Base-by-base conservation (phyloP, 1,284 basidiomycete species). In the Sporisorium scitamineum region DNA sequence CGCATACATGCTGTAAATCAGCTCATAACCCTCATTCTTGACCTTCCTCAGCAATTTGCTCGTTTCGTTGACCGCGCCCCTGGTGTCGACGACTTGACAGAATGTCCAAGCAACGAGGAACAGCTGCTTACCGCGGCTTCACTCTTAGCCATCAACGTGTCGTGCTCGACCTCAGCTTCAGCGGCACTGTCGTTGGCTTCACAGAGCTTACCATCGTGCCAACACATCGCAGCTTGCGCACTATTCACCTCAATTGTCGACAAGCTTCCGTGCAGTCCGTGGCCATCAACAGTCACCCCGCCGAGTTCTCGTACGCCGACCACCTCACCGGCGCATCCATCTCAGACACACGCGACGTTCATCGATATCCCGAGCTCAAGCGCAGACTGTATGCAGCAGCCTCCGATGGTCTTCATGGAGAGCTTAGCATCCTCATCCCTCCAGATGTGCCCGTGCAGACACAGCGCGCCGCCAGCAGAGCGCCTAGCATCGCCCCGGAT, bases 331-430 rank as follows among this genome's bases (percentile, higher is more conserved):
- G 90, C 61, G 88, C 94, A 74, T 90, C 86, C 27, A 91, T 93
- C 66, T 88, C 92, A 6, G 78, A 85, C n/a, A 68, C 76, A 0
- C 61, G 61, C n/a, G 94, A 97, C 81, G 92, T 93, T 63, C 93
- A 95, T 81, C 89, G 90, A 45, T 95, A 97, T 86, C 93, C 94
- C 8, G 96, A 97, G 85, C 89, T 97, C 70, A 98, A 97, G 88
- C 90, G 96, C 59, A 93, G 92, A 87, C 86, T 97, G 32, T 99
- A 94, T 87, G 91, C 94, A 0, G 93, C 95, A 0, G 88, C 94
- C 47, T 91, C 93, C 63, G 95, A 98, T 80, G 90, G 91, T 48
- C 94, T 95, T 70, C 93, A 97, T 84, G 96, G 97, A 68, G 97
- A 98, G 86, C 86, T 99, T 42, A 94, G 94, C 16, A 94, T 99